Percentiles rank a stretch among this genome's conserved stretches.
Conservation (phyloP, 495 filamentous ascomycete species). For the Xylaria acuta region DNA sequence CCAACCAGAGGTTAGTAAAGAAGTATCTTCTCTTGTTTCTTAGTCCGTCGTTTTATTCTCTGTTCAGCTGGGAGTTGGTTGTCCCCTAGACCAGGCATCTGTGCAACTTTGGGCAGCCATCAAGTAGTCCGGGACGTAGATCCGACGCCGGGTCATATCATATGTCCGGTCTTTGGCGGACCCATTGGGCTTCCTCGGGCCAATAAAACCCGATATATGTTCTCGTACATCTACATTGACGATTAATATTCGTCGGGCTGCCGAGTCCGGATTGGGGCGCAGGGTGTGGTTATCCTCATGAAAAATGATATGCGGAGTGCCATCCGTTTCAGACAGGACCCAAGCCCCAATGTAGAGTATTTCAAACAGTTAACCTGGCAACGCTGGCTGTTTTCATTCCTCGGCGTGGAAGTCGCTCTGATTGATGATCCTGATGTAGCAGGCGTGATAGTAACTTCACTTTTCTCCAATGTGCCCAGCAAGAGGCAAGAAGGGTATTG, state of each 20-base stretch:
- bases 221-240: not conserved
- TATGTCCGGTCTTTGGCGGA: not conserved
- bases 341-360: too few relatives aligned
- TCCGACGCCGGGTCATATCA: conserved; percentile 1
- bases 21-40: not conserved
- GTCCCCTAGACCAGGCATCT: not conserved
- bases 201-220: conserved; percentile 21
- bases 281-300: not conserved
- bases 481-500: not conserved
- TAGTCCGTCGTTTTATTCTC: not conserved
- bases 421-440: not conserved
- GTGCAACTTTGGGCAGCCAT: conserved; percentile 17
- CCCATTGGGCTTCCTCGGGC: conserved; percentile 5
- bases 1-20: not conserved
- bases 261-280: not conserved
- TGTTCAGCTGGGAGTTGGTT: not conserved
- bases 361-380: not conserved
- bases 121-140: not conserved
- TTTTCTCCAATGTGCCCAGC: not conserved
- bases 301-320: not conserved
- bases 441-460: not conserved
- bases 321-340: not conserved
- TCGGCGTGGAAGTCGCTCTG: not conserved
- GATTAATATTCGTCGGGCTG: not conserved
- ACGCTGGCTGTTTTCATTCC: not conserved